phyloP scores from a whole-genome alignment of 1,139 yeast species.

The Sugiyamaella sp. region DNA sequence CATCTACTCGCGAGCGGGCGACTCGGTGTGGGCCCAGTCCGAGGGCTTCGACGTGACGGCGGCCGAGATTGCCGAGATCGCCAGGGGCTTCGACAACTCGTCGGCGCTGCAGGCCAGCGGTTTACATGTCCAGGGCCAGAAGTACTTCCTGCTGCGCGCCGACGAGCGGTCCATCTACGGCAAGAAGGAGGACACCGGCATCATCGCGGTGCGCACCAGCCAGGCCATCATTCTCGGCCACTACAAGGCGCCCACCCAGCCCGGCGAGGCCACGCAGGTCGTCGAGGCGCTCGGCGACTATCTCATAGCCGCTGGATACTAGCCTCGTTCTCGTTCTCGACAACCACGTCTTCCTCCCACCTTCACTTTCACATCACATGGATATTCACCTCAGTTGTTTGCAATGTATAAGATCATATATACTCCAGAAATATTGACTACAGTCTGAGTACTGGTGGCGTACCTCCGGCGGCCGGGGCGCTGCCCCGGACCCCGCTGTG shows the following conservation, averaged over 20 bases:
- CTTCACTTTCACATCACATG: too few species aligned
- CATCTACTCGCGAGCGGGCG: slow-evolving; percentile 92
- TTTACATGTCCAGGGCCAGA: slow-evolving; percentile 79
- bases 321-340: too few species aligned
- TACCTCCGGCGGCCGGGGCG: slow-evolving; percentile 4
- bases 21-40: slow-evolving; percentile 90
- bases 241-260: slow-evolving; percentile 75
- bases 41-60: slow-evolving; percentile 68
- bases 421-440: neutral
- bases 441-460: neutral
- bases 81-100: slow-evolving; percentile 80
- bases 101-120: slow-evolving; percentile 80
- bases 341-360: too few species aligned
- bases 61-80: slow-evolving; percentile 72
- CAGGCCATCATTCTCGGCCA: slow-evolving; percentile 94
- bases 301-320: slow-evolving; percentile 83
- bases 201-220: slow-evolving; percentile 87
- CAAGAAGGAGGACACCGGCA: slow-evolving; percentile 84
- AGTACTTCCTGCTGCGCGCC: slow-evolving; percentile 85
- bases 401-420: neutral
- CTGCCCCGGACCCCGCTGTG: slow-evolving; percentile 4
- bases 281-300: slow-evolving; percentile 96
- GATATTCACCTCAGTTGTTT: too few species aligned
- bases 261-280: slow-evolving; percentile 93
- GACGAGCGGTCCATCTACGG: slow-evolving; percentile 95